Evolutionary conservation across 2,329 filamentous ascomycete species (phyloP).

Genomic region (Helotiales sp.): DNA sequence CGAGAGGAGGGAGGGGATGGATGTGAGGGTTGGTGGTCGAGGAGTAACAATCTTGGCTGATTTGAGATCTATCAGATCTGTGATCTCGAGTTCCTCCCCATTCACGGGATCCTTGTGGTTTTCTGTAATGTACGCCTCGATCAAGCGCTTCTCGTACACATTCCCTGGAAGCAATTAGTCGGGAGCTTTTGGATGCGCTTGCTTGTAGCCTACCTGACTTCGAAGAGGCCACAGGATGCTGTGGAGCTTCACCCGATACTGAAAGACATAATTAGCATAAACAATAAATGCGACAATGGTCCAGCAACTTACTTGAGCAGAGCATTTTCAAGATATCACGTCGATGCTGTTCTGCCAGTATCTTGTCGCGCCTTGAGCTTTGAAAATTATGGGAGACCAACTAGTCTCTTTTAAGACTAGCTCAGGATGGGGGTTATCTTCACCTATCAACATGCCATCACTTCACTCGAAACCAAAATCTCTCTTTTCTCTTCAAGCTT

Average conservation of each 20-base stretch:
- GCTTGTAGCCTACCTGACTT: slow-evolving; percentile 72
- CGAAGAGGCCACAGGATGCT: slow-evolving; percentile 90
- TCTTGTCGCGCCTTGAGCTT: background rate
- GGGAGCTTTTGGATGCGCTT: slow-evolving; percentile 12
- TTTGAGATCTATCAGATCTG: slow-evolving; percentile 88
- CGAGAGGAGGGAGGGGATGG: slow-evolving; percentile 89
- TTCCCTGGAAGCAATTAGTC: slow-evolving; percentile 56
- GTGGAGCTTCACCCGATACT: slow-evolving; percentile 97
- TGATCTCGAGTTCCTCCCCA: slow-evolving; percentile 76
- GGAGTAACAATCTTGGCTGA: slow-evolving; percentile 81
- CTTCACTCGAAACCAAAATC: background rate
- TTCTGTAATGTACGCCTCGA: slow-evolving; percentile 92
- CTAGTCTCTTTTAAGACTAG: background rate
- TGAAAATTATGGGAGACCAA: slow-evolving; percentile 2
- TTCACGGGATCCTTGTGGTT: slow-evolving; percentile 91
- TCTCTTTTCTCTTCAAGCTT: background rate
- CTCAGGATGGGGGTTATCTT: background rate
- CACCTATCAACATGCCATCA: background rate
- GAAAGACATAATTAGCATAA: slow-evolving; percentile 27
- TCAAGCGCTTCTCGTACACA: slow-evolving; percentile 91
- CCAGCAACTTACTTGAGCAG: slow-evolving; percentile 62
- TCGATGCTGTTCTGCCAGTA: slow-evolving; percentile 1
- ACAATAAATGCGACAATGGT: background rate
- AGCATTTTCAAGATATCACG: slow-evolving; percentile 53
- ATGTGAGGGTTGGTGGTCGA: slow-evolving; percentile 89